Percentiles rank a stretch among this genome's conserved stretches.
These are phyloP conservation scores for Trichophyton mentagrophytes DNA, from an alignment of 2,329 filamentous ascomycete genomes.

Conservation along the genomic window DNA sequence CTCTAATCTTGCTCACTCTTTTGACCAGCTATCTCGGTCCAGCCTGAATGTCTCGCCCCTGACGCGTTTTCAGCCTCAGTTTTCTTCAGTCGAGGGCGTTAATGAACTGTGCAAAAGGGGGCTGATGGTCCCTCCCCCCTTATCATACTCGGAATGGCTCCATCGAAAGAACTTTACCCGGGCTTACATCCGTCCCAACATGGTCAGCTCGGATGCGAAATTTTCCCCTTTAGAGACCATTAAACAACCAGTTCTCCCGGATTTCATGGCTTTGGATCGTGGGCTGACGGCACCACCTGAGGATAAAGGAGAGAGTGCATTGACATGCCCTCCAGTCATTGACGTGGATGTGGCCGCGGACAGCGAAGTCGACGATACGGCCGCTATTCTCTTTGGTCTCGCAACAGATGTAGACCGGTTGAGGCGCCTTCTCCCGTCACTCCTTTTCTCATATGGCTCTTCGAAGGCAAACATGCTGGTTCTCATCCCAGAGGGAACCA, in stretches of 20 bases:
- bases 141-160: constrained; percentile 31
- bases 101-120: constrained; percentile 24
- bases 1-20: constrained; percentile 26
- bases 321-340: constrained; percentile 28
- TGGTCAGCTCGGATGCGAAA: constrained; percentile 24
- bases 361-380: constrained; percentile 28
- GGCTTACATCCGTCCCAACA: constrained; percentile 29
- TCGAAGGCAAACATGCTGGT: constrained; percentile 31
- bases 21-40: constrained; percentile 19
- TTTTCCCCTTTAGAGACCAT: constrained; percentile 30
- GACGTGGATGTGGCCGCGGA: constrained; percentile 31
- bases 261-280: constrained; percentile 28
- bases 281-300: constrained; percentile 24
- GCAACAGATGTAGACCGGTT: constrained; percentile 33
- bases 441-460: constrained; percentile 32
- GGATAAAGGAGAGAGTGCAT: constrained; percentile 20
- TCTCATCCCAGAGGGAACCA: constrained; percentile 30
- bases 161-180: constrained; percentile 34
- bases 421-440: constrained; percentile 28
- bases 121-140: constrained; percentile 20
- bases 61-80: neutral
- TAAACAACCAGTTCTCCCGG: constrained; percentile 26
- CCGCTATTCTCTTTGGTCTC: constrained; percentile 30
- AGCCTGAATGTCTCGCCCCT: neutral
- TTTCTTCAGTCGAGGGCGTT: constrained; percentile 13